These are phyloP conservation scores for Aspergillus asperescens DNA, from an alignment of 495 filamentous ascomycete species.

Conservation along the genomic window DNA sequence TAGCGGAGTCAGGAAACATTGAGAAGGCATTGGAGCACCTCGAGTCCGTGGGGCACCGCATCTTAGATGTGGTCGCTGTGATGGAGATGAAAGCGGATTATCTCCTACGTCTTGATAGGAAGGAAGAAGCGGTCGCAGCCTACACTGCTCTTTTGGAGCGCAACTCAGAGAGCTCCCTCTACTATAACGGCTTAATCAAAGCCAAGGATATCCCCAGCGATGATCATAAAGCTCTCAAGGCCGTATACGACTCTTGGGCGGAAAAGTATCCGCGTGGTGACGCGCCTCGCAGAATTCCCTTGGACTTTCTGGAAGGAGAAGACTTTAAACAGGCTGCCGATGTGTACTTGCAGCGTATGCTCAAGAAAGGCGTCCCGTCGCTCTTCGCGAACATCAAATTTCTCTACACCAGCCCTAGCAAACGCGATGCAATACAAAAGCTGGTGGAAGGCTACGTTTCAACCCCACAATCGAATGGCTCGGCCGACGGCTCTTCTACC, in stretches of 20 bases:
- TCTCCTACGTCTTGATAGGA: constrained; percentile 67
- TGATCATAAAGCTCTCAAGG: constrained; percentile 59
- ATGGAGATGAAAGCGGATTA: constrained; percentile 87
- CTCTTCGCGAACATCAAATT: constrained; percentile 94
- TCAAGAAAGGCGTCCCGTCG: constrained; percentile 93
- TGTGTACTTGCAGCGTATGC: constrained; percentile 75
- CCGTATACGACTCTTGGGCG: constrained; percentile 76
- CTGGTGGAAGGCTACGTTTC: constrained; percentile 75
- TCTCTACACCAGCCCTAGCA: constrained; percentile 70
- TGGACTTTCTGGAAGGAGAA: constrained; percentile 84
- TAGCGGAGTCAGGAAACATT: constrained; percentile 77
- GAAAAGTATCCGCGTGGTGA: constrained; percentile 76
- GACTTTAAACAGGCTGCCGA: constrained; percentile 76
- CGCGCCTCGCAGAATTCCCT: constrained; percentile 76
- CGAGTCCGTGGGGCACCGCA: constrained; percentile 66
- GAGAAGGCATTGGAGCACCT: constrained; percentile 83
- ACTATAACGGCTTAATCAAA: constrained; percentile 73
- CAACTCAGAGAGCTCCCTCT: constrained; percentile 79
- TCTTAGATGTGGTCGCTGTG: constrained; percentile 79
- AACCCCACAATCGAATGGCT: constrained; percentile 41
- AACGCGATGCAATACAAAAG: constrained; percentile 67
- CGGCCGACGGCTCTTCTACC: constrained; percentile 38
- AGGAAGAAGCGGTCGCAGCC: constrained; percentile 75
- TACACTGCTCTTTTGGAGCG: constrained; percentile 76
- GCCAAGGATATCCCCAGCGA: constrained; percentile 57